Evolutionary conservation across 768 basidiomycete species (phyloP), one percentile per base, ranked within the genome.

Genomic region (Mrakia gelida): DNA sequence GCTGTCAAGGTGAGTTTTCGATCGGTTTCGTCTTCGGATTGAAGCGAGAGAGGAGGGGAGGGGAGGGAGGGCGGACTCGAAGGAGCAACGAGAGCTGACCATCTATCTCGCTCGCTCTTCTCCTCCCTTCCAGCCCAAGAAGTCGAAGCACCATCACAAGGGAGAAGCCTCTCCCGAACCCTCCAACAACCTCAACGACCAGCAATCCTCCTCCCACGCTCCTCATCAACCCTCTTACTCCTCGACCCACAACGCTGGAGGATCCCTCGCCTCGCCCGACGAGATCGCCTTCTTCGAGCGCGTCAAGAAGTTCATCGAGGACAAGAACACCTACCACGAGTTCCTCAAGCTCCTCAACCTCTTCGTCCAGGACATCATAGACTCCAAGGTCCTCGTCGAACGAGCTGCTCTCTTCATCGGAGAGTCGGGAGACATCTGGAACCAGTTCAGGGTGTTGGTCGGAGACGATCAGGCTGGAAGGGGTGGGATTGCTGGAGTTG

Each of bases 261-360:
- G 83, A 81, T 72, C 81, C 32, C 75, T 84, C 45, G 84, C 82
- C 21, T 82, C 82, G 10, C 82, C 84, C 3, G 92, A 93, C 79
- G 94, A 97, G 82, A 88, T 95, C 45, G 86, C 92, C 18, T 98
- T 98, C 87, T 98, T 98, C 82, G 97, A 98, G 82, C 90, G 92
- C 61, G 92, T 94, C 82, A 87, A 87, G 82, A 87, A 86, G 80
- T 82, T 82, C 80, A 83, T 87, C 81, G 86, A 87, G 80, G 86
- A 87, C 81, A 85, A 85, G 68, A 83, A 83, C 28, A 83, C 83
- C 28, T 87, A 87, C 80, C 80, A 96, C 81, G 96, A 98, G 81
- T 98, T 98, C 84, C 86, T 98, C 82, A 98, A 96, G 86, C 87
- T 98, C 38, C 88, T 98, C 73, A 92, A 90, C 83, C 87, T 98